Conservation (phyloP, 1,284 basidiomycete genomes). For the Ustilago nuda region DNA sequence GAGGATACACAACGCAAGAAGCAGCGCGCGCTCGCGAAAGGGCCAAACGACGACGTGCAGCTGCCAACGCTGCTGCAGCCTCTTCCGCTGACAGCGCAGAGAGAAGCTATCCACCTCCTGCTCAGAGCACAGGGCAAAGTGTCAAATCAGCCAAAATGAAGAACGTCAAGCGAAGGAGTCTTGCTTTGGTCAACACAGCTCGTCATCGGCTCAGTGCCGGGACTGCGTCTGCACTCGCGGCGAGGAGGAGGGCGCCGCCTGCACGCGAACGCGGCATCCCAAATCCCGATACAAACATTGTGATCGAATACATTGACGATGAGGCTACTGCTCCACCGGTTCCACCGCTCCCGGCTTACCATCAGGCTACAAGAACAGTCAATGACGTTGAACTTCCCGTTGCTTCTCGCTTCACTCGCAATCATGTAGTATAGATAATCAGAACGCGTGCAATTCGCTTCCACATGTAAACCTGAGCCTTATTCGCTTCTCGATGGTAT, state of each 20-base stretch:
- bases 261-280: slow-evolving; percentile 14
- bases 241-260: slow-evolving; percentile 13
- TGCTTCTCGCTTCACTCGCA: slow-evolving; percentile 23
- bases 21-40: slow-evolving; percentile 36
- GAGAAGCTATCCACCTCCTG: slow-evolving; percentile 21
- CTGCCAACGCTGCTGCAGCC: neutral
- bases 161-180: slow-evolving; percentile 26
- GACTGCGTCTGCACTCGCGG: slow-evolving; percentile 32
- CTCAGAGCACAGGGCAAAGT: slow-evolving; percentile 34
- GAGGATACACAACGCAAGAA: slow-evolving; percentile 34
- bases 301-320: slow-evolving; percentile 35
- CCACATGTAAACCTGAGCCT: too few relatives aligned
- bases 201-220: slow-evolving; percentile 32
- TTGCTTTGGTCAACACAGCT: slow-evolving; percentile 35
- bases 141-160: slow-evolving; percentile 16
- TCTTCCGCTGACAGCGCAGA: neutral
- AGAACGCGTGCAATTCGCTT: neutral
- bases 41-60: slow-evolving; percentile 20
- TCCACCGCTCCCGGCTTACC: slow-evolving; percentile 42
- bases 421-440: slow-evolving; percentile 22
- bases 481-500: too few relatives aligned
- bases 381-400: slow-evolving; percentile 19
- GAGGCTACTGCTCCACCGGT: slow-evolving; percentile 21
- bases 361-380: slow-evolving; percentile 16
- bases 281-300: slow-evolving; percentile 11